phyloP scores from a whole-genome alignment of 2,329 filamentous ascomycete genomes.

The Aspergillus sp. region DNA sequence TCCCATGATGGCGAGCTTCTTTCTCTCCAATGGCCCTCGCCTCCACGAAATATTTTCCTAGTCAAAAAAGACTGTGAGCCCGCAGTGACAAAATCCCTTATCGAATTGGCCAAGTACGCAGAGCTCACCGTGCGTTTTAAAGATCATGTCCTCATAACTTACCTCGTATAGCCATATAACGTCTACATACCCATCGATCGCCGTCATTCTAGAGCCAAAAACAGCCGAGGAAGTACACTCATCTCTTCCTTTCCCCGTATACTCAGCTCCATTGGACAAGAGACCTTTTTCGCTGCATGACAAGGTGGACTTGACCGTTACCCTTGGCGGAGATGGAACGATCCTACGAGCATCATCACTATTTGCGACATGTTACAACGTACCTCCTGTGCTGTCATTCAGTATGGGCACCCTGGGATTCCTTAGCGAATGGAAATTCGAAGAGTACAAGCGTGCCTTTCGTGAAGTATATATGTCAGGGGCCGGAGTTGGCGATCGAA shows the following conservation, averaged over 20 bases:
- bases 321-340: conserved; percentile 88
- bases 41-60: conserved; percentile 64
- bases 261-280: conserved; percentile 40
- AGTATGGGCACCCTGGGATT: conserved; percentile 97
- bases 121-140: conserved; percentile 1
- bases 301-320: conserved; percentile 84
- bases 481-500: conserved; percentile 47
- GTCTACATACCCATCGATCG: conserved; percentile 72
- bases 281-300: conserved; percentile 55
- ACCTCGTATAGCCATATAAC: conserved; percentile 62
- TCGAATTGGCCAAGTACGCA: conserved; percentile 52
- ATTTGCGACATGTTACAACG: conserved; percentile 73
- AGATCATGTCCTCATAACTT: conserved; percentile 29
- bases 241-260: conserved; percentile 68
- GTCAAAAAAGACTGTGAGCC: conserved; percentile 62
- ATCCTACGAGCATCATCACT: conserved; percentile 81
- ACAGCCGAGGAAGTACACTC: conserved; percentile 69
- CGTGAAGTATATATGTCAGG: conserved; percentile 87
- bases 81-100: conserved; percentile 50
- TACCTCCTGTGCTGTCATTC: conserved; percentile 89
- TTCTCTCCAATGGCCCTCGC: conserved; percentile 62
- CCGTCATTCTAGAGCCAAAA: conserved; percentile 75
- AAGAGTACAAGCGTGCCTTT: conserved; percentile 87
- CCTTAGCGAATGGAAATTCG: conserved; percentile 92
- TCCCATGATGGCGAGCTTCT: conserved; percentile 57